Evolutionary conservation across 768 basidiomycete genomes (phyloP).

Genomic region (Daedaleopsis sinensis): DNA sequence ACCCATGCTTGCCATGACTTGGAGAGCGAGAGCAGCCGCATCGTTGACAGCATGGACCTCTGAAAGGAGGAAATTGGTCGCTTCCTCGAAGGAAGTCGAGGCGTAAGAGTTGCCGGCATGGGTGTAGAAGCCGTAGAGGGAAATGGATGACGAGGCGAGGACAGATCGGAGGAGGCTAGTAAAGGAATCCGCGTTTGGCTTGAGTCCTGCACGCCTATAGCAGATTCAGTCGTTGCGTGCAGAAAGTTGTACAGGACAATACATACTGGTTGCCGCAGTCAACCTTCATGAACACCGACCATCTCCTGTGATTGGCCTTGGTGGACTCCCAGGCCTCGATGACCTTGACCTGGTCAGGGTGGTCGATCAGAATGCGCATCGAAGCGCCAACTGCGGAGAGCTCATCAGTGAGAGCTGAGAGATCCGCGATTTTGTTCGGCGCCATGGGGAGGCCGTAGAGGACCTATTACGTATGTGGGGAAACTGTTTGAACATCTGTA

Average conservation of each 20-base stretch:
- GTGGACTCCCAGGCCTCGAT: conserved; percentile 61
- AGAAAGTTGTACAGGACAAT: not conserved
- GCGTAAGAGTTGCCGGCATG: conserved; percentile 81
- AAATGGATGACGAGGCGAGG: conserved; percentile 55
- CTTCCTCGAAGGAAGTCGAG: conserved; percentile 68
- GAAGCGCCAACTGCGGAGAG: conserved; percentile 57
- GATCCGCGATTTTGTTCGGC: conserved; percentile 70
- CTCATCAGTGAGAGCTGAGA: conserved; percentile 60
- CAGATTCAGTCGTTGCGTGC: conserved; percentile 17
- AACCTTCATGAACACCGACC: conserved; percentile 83
- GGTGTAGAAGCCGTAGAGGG: conserved; percentile 82
- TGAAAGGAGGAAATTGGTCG: conserved; percentile 62
- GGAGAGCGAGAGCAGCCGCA: conserved; percentile 60
- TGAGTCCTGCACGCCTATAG: conserved; percentile 73
- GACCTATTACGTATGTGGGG: conserved; percentile 48
- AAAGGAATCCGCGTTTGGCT: conserved; percentile 55
- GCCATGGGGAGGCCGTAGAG: conserved; percentile 79
- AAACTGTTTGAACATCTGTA: not conserved
- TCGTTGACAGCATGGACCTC: conserved; percentile 74
- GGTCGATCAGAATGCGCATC: conserved; percentile 74
- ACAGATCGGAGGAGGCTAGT: conserved; percentile 54
- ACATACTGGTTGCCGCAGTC: conserved; percentile 78
- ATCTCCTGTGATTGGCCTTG: conserved; percentile 45
- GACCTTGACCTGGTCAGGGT: conserved; percentile 68
- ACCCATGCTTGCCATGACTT: conserved; percentile 43